Conservation (phyloP, 805 yeast species). For the Pichia rugopelliculosa region DNA sequence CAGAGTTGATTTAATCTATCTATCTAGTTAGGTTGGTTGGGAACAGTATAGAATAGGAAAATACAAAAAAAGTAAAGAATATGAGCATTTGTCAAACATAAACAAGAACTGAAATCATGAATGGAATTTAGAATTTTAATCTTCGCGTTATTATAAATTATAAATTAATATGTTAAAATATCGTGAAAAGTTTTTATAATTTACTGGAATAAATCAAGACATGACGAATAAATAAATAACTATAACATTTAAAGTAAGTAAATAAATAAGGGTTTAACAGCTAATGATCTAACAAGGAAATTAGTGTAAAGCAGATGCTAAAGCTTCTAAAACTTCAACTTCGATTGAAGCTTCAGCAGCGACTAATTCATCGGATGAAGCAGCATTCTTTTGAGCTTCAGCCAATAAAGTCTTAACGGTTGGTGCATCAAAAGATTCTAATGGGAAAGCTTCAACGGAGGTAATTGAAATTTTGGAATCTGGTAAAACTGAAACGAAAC, state of each 20-base stretch:
- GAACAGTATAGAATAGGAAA: background rate
- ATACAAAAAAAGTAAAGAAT: too few species aligned
- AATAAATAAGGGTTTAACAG: background rate
- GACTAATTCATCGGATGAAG: conserved; percentile 76
- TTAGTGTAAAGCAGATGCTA: conserved; percentile 55
- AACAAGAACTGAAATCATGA: background rate
- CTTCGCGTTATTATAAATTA: too few species aligned
- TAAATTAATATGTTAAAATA: too few species aligned
- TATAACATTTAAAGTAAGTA: conserved; percentile 7
- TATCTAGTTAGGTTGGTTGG: too few species aligned
- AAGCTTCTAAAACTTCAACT: conserved; percentile 92
- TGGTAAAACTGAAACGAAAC: conserved; percentile 94
- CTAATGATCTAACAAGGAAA: background rate
- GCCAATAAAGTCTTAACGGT: conserved; percentile 74
- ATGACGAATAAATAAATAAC: conserved; percentile 13
- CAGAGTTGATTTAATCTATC: background rate
- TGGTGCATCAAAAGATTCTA: conserved; percentile 76
- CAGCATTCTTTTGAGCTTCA: conserved; percentile 88
- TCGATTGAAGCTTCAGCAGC: conserved; percentile 95
- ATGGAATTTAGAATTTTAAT: background rate
- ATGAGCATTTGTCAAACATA: background rate
- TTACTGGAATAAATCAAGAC: conserved; percentile 11
- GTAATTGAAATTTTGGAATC: conserved; percentile 84
- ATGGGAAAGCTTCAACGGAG: conserved; percentile 91
- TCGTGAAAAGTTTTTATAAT: conserved; percentile 6